Percentiles rank a stretch among this genome's conserved stretches.
Evolutionary conservation across 345 rosid species (phyloP).

Genomic region (Aquilaria malaccensis): DNA sequence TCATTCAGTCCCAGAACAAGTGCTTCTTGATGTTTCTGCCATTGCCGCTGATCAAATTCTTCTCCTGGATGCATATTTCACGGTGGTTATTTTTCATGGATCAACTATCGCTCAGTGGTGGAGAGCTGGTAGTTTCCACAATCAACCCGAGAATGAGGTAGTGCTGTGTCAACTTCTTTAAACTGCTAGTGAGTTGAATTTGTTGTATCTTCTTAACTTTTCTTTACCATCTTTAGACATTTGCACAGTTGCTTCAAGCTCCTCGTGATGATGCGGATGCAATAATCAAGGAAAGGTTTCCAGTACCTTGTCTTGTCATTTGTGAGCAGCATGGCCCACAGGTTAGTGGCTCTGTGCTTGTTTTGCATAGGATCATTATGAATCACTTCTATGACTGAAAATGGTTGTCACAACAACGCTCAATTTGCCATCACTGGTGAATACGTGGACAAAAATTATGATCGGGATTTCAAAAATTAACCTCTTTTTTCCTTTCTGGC

Average conservation of each 20-base stretch:
- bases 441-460: too few species aligned
- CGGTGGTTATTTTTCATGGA: slow-evolving; percentile 78
- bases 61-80: slow-evolving; percentile 70
- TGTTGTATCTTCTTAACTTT: too few species aligned
- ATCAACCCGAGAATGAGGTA: slow-evolving; percentile 84
- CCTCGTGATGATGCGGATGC: slow-evolving; percentile 51
- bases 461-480: too few species aligned
- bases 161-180: neutral
- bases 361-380: too few species aligned
- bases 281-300: slow-evolving; percentile 72
- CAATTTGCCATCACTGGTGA: too few species aligned
- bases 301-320: slow-evolving; percentile 72
- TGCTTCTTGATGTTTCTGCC: slow-evolving; percentile 72
- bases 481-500: neutral
- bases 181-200: too few species aligned
- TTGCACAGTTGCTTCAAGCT: slow-evolving; percentile 58
- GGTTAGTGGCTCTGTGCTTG: slow-evolving; percentile 28
- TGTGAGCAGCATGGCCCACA: slow-evolving; percentile 94
- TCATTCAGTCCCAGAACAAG: slow-evolving; percentile 70
- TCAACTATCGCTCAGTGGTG: slow-evolving; percentile 90
- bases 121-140: slow-evolving; percentile 64
- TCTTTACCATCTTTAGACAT: slow-evolving; percentile 31
- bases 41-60: slow-evolving; percentile 77
- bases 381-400: too few species aligned
- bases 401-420: too few species aligned